These are phyloP conservation scores for Sclerotinia glacialis DNA, from an alignment of 2,329 filamentous ascomycete species.

Conservation along the genomic window DNA sequence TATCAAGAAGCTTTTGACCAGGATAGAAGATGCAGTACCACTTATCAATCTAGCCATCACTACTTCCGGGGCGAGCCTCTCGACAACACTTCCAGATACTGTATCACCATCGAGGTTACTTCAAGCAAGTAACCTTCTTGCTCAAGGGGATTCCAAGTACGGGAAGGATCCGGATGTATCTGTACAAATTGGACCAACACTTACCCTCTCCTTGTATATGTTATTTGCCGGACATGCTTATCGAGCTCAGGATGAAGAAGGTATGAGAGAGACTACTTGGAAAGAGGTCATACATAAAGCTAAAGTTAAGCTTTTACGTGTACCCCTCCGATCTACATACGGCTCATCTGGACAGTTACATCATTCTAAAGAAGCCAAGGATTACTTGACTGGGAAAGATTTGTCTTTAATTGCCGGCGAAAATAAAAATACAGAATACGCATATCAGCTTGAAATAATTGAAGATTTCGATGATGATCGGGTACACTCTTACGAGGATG, in stretches of 20 bases:
- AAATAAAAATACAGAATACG: slow-evolving; percentile 52
- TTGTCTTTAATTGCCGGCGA: slow-evolving; percentile 31
- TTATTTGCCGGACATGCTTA: slow-evolving; percentile 77
- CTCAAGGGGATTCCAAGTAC: slow-evolving; percentile 82
- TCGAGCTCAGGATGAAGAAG: slow-evolving; percentile 43
- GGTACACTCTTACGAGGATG: slow-evolving; percentile 64
- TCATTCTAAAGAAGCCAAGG: slow-evolving; percentile 17
- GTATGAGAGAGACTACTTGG: slow-evolving; percentile 62
- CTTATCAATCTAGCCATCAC: slow-evolving; percentile 91
- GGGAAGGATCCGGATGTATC: slow-evolving; percentile 58
- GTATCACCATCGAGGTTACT: slow-evolving; percentile 88
- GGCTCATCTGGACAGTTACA: slow-evolving; percentile 11
- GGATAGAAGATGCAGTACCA: slow-evolving; percentile 88
- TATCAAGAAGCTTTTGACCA: slow-evolving; percentile 69
- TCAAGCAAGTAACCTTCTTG: slow-evolving; percentile 89
- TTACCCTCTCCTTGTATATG: slow-evolving; percentile 90
- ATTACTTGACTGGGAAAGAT: slow-evolving; percentile 23
- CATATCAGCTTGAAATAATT: slow-evolving; percentile 66
- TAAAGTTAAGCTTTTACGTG: slow-evolving; percentile 63
- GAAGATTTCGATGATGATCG: slow-evolving; percentile 70
- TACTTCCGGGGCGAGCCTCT: slow-evolving; percentile 84
- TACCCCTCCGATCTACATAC: slow-evolving; percentile 31
- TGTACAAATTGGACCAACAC: slow-evolving; percentile 83
- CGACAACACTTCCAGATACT: slow-evolving; percentile 71
- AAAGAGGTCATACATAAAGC: slow-evolving; percentile 97